These are phyloP conservation scores for Bacterosira constricta DNA, from an alignment of 108 stramenopile species.

Conservation along the genomic window DNA sequence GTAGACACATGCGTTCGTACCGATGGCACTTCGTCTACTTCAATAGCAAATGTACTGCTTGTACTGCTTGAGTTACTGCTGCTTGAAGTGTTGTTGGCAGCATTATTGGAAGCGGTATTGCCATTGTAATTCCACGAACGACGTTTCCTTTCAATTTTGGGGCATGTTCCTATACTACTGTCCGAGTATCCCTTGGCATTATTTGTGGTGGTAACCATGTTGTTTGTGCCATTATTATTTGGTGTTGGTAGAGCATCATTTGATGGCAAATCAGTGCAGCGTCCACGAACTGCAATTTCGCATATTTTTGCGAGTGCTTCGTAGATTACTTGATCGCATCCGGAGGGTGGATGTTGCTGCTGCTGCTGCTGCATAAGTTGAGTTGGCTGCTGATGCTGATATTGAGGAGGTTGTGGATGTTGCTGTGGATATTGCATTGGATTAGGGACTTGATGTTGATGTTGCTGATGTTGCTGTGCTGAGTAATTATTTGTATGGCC, in stretches of 20 bases:
- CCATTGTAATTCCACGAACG: conserved; percentile 17
- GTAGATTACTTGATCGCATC: conserved; percentile 90
- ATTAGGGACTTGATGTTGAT: not conserved
- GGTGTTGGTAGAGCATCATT: not conserved
- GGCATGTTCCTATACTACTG: not conserved
- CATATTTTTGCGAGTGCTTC: conserved; percentile 87
- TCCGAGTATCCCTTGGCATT: not conserved
- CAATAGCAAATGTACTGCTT: not conserved
- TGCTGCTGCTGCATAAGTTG: not conserved
- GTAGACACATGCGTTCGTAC: conserved; percentile 28
- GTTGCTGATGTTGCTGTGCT: not conserved
- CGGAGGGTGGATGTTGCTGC: conserved; percentile 54
- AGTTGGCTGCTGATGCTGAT: not conserved
- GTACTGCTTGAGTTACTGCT: conserved; percentile 17
- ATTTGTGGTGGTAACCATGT: not conserved
- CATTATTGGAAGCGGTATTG: conserved; percentile 30
- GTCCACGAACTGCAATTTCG: conserved; percentile 78
- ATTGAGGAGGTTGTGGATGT: too few relatives aligned
- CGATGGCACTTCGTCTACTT: not conserved
- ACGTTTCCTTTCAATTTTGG: too few relatives aligned
- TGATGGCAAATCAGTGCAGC: conserved; percentile 35
- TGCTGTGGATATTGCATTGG: not conserved
- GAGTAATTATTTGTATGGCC: not conserved
- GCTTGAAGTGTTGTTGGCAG: not conserved
- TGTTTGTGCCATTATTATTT: not conserved